A percentile compares a stretch with the other conserved stretches of the same genome.
phyloP scores from a whole-genome alignment of 1,284 basidiomycete species.

The Neonothopanus nambi region DNA sequence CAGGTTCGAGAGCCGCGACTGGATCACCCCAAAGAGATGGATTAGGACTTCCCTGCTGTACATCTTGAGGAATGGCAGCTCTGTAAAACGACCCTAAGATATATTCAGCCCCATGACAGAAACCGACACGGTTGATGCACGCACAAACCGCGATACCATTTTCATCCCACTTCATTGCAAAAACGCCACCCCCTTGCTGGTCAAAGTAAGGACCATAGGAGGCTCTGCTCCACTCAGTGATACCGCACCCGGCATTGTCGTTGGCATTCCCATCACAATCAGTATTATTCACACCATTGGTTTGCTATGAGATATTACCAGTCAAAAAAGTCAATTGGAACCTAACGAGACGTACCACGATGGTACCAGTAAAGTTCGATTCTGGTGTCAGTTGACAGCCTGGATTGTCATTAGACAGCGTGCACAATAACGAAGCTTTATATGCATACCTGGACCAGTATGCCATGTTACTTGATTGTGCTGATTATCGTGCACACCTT shows the following conservation, averaged over 20 bases:
- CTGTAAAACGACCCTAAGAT: slow-evolving; percentile 71
- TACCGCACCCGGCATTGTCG: slow-evolving; percentile 66
- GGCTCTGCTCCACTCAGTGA: slow-evolving; percentile 67
- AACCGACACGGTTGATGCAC: slow-evolving; percentile 27
- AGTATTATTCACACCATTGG: slow-evolving; percentile 45
- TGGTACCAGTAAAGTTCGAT: slow-evolving; percentile 55
- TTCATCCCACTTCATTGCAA: slow-evolving; percentile 79
- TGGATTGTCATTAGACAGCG: slow-evolving; percentile 17
- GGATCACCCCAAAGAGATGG: slow-evolving; percentile 66
- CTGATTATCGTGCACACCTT: slow-evolving; percentile 75
- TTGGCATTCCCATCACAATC: slow-evolving; percentile 55
- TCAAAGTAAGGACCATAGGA: slow-evolving; percentile 77
- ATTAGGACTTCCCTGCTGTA: slow-evolving; percentile 52
- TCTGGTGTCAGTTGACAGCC: slow-evolving; percentile 47
- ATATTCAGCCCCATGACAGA: slow-evolving; percentile 1
- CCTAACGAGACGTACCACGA: slow-evolving; percentile 44
- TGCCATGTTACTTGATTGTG: slow-evolving; percentile 81
- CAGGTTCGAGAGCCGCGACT: slow-evolving; percentile 58
- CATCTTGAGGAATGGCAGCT: slow-evolving; percentile 67
- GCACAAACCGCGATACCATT: slow-evolving; percentile 70
- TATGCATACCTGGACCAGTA: slow-evolving; percentile 53
- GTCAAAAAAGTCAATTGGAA: background rate
- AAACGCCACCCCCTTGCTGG: slow-evolving; percentile 71
- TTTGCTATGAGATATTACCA: slow-evolving; percentile 26
- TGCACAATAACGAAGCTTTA: slow-evolving; percentile 1